Evolutionary conservation across 1,139 yeast species (phyloP), one percentile per base, ranked within the genome.

Genomic region (Candida pseudoviswanathii): DNA sequence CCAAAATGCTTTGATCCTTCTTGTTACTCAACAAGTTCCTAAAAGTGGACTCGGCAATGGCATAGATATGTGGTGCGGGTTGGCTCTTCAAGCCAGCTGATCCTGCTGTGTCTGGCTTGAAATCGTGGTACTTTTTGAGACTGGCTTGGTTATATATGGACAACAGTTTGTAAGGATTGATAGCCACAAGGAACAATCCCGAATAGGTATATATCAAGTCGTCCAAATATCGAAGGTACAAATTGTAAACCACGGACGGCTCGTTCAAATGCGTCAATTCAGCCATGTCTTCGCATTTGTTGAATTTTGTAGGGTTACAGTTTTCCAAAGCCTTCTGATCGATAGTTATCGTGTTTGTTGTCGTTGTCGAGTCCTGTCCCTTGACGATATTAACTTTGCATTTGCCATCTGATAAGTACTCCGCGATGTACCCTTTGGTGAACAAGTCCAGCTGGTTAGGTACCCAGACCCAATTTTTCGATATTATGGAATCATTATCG

Each of bases 281-380:
- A 0, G 99, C 98, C 95, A 94, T 90, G 63, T 94, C 97, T 58
- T 88, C 85, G 52, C 96, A 92, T 60, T 85, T 86, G 67, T 94
- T 96, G 66, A 94, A 94, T 59, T 89, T 89, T n/a, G 86, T 78
- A 1, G 99, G 99, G 63, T 94, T 94, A 50, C 88, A 86, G 56
- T 84, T 83, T 55, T 88, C 87, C 22, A 86, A 71, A 30, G 69
- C 66, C 26, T 72, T 68, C 31, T 79, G 71, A 29, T 73, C 71
- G 3, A 84, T 74, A 10, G 68, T 46, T 22, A 54, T 52, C 58
- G 45, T 45, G 65, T 53, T 73, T 25, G 41, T 32, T 16, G 40
- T 29, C 9, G 41, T 11, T n/a, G 39, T 27, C 2, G 46, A 39
- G 49, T 68, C 67, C 51, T 64, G 67, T 16, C 80, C 82, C 51